Conservation (phyloP, 1,139 yeast species). For the Eremothecium cymbalariae region DNA sequence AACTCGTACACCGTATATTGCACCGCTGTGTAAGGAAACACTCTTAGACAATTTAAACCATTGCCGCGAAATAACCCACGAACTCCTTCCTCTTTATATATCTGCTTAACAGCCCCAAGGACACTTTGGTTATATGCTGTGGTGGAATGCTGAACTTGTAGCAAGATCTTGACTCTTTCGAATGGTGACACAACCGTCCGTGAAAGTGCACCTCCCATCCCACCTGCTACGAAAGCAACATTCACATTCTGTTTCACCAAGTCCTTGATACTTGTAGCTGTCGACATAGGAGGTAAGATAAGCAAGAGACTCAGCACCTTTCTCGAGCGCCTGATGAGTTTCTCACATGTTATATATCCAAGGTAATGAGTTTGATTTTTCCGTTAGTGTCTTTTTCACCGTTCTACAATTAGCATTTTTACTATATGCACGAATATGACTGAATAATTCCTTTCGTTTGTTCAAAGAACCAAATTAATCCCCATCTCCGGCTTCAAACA, state of each 20-base stretch:
- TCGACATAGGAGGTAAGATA: too few relatives aligned
- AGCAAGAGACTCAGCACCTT: too few relatives aligned
- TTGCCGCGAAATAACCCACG: slow-evolving; percentile 86
- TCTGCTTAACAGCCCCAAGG: slow-evolving; percentile 61
- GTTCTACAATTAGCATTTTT: too few relatives aligned
- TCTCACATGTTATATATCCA: too few relatives aligned
- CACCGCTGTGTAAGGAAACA: slow-evolving; percentile 90
- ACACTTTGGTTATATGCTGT: slow-evolving; percentile 63
- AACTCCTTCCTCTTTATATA: slow-evolving; percentile 87
- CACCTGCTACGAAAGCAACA: slow-evolving; percentile 66
- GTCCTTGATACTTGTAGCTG: too few relatives aligned
- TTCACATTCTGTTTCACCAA: slow-evolving; percentile 42
- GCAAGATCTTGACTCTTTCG: slow-evolving; percentile 85
- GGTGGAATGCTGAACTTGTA: slow-evolving; percentile 70
- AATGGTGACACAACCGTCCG: slow-evolving; percentile 92
- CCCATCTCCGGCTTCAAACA: too few relatives aligned
- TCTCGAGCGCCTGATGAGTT: too few relatives aligned
- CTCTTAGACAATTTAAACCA: slow-evolving; percentile 78
- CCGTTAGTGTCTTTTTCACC: too few relatives aligned
- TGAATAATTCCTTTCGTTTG: too few relatives aligned
- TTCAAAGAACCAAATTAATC: too few relatives aligned
- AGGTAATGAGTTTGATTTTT: too few relatives aligned
- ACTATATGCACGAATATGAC: too few relatives aligned
- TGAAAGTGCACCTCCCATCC: slow-evolving; percentile 86
- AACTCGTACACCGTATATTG: slow-evolving; percentile 83